Base-by-base conservation (phyloP, 2,329 filamentous ascomycete genomes). In the Nigrospora oryzae region DNA sequence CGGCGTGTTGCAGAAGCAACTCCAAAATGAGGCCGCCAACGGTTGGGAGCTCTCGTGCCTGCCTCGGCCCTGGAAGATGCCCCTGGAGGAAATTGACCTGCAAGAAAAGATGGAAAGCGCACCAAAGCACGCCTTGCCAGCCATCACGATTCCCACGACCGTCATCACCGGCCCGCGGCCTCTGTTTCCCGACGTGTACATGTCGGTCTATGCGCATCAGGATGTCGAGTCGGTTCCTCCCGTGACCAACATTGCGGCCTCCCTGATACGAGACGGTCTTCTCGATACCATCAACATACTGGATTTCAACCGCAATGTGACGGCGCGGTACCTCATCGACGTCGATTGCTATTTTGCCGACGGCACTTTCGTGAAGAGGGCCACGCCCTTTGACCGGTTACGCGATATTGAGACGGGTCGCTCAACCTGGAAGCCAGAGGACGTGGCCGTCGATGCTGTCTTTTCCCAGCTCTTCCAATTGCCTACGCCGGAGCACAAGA, bases 351-450 rank as follows among this genome's bases (percentile, higher is more conserved):
- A 93, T 67, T 98, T 95, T 69, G 79, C 89, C 1, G 81, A 87
- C 11, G 80, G 83, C 44, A 96, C 88, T 1, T 98, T 98, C 63
- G 83, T 95, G 46, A 95, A 95, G 68, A 84, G 93, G 46, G 90
- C 89, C 1, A 96, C 89, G 1, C 83, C 89, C 0, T 96, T 95
- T 57, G 93, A 98, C 63, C 85, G 89, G 58, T 77, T 98, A 40
- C 79, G 84, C 32, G 83, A 83, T 38, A 73, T 84, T 15, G 79
- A 81, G 32, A 68, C 68, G 2, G 75, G 79, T 44, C 75, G 77
- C 51, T 80, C 85, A 13, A 90, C 88, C 0, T 98, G 93, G 91
- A 98, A 98, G 65, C 89, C 93, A 0, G 93, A 98, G 67, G 93
- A 98, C 65, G 86, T 97, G 47, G 87, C 86, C 3, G 89, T 98